Conservation (phyloP, 345 rosid species). For the Salix purpurea region DNA sequence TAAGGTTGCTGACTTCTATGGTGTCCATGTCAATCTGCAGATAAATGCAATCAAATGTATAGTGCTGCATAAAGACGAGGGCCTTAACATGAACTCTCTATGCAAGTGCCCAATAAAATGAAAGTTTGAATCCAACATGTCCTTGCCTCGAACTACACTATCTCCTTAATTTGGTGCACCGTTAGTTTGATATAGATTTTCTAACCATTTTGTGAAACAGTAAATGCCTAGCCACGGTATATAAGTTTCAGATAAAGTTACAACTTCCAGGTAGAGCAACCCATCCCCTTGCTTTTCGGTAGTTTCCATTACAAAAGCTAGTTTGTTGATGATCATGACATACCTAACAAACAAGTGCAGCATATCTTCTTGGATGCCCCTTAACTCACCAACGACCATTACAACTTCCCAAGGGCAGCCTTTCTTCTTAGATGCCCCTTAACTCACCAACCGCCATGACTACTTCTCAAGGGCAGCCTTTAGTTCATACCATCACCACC, state of each 20-base stretch:
- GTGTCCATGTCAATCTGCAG: constrained; percentile 98
- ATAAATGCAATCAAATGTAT: constrained; percentile 2
- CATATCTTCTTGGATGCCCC: too few species aligned
- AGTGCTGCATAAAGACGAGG: neutral
- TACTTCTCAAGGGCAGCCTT: neutral
- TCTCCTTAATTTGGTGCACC: neutral
- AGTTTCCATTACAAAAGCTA: neutral
- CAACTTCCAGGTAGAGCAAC: neutral
- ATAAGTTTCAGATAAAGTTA: neutral
- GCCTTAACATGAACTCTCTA: neutral
- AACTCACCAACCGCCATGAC: neutral
- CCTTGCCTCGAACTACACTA: neutral
- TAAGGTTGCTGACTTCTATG: constrained; percentile 97
- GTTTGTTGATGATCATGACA: neutral
- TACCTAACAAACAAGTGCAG: neutral
- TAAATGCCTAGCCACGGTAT: neutral
- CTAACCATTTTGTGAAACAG: neutral
- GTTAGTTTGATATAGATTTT: neutral
- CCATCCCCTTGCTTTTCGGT: neutral
- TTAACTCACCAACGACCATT: neutral
- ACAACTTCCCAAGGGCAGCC: neutral
- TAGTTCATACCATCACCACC: neutral
- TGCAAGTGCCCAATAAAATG: neutral
- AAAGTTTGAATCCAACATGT: neutral
- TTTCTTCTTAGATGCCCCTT: too few species aligned